Percentiles rank a stretch among this genome's conserved stretches.
Evolutionary conservation across 352 stramenopile genomes (phyloP).

Genomic region (Globisporangium echinulatum): DNA sequence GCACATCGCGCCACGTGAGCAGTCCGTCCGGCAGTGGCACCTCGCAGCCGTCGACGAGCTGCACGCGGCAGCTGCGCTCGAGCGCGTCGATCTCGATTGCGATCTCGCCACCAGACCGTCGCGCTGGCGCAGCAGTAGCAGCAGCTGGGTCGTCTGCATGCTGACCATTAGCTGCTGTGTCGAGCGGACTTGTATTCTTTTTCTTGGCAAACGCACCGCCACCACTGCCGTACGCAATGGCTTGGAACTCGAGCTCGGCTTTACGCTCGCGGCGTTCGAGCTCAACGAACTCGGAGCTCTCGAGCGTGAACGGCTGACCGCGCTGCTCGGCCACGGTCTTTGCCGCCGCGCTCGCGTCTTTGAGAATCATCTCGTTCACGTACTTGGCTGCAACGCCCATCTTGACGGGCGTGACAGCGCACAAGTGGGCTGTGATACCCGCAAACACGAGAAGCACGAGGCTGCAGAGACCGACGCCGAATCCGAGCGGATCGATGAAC

Average conservation of each 20-base stretch:
- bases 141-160: neutral
- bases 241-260: slow-evolving; percentile 78
- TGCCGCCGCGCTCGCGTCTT: slow-evolving; percentile 71
- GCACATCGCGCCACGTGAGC: slow-evolving; percentile 27
- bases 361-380: slow-evolving; percentile 84
- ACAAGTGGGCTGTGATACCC: slow-evolving; percentile 69
- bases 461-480: slow-evolving; percentile 85
- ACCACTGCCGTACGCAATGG: slow-evolving; percentile 64
- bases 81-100: slow-evolving; percentile 67
- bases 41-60: slow-evolving; percentile 28
- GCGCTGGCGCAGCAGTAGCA: slow-evolving; percentile 5
- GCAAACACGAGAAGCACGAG: slow-evolving; percentile 74
- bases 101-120: slow-evolving; percentile 41
- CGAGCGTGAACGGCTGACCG: slow-evolving; percentile 65
- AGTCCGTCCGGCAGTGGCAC: slow-evolving; percentile 37
- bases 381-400: slow-evolving; percentile 87
- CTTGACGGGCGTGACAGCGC: slow-evolving; percentile 78
- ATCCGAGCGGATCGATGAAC: slow-evolving; percentile 86
- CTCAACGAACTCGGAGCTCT: slow-evolving; percentile 73
- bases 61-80: slow-evolving; percentile 38
- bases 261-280: slow-evolving; percentile 63
- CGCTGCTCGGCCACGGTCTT: slow-evolving; percentile 60
- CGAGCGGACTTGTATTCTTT: slow-evolving; percentile 11
- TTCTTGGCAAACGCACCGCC: slow-evolving; percentile 41
- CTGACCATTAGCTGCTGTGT: too few relatives aligned